Conservation (phyloP, 2,329 filamentous ascomycete genomes). For the Pyrenophora tritici-repentis region DNA sequence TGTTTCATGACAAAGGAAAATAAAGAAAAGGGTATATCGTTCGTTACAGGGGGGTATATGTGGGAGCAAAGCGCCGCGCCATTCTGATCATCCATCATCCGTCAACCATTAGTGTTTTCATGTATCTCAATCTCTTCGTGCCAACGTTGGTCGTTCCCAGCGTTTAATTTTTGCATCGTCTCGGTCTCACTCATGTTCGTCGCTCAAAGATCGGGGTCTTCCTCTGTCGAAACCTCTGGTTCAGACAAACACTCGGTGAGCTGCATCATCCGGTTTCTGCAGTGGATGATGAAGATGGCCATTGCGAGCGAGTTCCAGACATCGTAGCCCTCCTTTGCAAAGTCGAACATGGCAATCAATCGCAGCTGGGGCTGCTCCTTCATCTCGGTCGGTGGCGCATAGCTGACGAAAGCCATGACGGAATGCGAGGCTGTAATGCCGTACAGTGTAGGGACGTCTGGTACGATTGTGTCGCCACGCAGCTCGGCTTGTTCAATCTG, state of each 20-base stretch:
- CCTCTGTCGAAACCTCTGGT: slow-evolving; percentile 10
- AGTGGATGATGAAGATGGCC: slow-evolving; percentile 60
- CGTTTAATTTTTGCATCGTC: neutral
- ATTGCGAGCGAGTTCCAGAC: slow-evolving; percentile 65
- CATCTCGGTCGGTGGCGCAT: slow-evolving; percentile 46
- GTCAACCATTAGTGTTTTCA: neutral
- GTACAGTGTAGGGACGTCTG: slow-evolving; percentile 56
- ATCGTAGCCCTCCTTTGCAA: slow-evolving; percentile 58
- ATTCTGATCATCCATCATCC: slow-evolving; percentile 2
- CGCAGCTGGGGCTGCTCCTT: slow-evolving; percentile 35
- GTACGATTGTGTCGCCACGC: slow-evolving; percentile 8
- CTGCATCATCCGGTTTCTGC: slow-evolving; percentile 56
- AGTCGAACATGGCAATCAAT: slow-evolving; percentile 59
- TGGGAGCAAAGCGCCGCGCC: slow-evolving; percentile 18
- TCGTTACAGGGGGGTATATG: slow-evolving; percentile 26
- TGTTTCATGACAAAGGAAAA: slow-evolving; percentile 7
- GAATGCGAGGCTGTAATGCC: slow-evolving; percentile 60
- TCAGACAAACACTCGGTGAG: slow-evolving; percentile 47
- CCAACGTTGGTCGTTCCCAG: neutral
- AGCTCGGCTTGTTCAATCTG: slow-evolving; percentile 20
- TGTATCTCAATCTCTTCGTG: slow-evolving; percentile 5
- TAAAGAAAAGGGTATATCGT: slow-evolving; percentile 14
- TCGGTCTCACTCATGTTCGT: neutral
- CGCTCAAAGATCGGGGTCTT: slow-evolving; percentile 41
- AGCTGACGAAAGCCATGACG: slow-evolving; percentile 59